phyloP scores from a whole-genome alignment of 345 rosid genomes.

The Corchorus olitorius region DNA sequence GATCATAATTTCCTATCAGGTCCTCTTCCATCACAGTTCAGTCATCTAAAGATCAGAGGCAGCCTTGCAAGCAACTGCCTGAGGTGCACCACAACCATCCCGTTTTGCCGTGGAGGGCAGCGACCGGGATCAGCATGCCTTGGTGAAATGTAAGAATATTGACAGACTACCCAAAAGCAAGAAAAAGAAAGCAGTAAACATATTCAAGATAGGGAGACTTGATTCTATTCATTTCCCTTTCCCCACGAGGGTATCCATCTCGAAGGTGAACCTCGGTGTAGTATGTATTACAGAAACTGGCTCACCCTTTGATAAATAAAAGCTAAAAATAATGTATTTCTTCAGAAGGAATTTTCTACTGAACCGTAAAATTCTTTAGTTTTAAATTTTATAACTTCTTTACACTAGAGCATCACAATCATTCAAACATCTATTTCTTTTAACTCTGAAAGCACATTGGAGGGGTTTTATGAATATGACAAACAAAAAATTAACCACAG shows the following conservation, averaged over 20 bases:
- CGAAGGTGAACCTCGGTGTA: too few species aligned
- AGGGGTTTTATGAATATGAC: background rate
- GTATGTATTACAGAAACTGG: too few species aligned
- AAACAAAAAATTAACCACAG: background rate
- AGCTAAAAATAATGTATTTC: too few species aligned
- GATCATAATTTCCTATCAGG: constrained; percentile 45
- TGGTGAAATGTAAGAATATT: constrained; percentile 7
- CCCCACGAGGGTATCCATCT: too few species aligned
- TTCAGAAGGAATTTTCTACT: background rate
- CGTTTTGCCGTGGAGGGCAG: constrained; percentile 52
- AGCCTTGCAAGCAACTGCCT: constrained; percentile 59
- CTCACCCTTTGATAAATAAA: too few species aligned
- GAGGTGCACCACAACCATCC: constrained; percentile 33
- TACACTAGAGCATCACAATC: background rate
- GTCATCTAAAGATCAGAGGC: constrained; percentile 35
- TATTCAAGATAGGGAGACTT: too few species aligned
- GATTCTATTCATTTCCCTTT: too few species aligned
- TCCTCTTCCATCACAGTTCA: constrained; percentile 45
- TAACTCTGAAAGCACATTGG: background rate
- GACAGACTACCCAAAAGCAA: background rate
- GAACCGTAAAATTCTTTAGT: background rate
- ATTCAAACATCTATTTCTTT: background rate
- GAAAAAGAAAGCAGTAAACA: background rate
- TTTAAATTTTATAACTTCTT: background rate
- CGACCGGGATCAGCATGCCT: constrained; percentile 46